These are phyloP conservation scores for Alloteropsis semialata DNA, from an alignment of 176 grass and related monocot genomes.

Conservation along the genomic window DNA sequence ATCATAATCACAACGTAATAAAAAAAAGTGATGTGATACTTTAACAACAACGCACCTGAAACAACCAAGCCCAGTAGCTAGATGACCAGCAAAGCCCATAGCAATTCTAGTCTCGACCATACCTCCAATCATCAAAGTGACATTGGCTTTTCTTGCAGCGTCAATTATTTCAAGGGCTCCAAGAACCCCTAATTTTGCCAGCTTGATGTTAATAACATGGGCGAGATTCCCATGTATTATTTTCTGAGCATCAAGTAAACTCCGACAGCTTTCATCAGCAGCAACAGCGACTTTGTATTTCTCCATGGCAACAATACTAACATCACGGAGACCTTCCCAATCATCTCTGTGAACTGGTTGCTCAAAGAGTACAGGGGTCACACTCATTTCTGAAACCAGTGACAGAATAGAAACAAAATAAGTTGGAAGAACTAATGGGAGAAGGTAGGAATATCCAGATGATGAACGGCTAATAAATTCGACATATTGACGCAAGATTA, in stretches of 20 bases:
- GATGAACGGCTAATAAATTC: not conserved
- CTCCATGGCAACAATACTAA: slow-evolving; percentile 74
- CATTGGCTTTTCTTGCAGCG: slow-evolving; percentile 56
- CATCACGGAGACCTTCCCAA: slow-evolving; percentile 76
- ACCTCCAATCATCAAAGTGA: slow-evolving; percentile 89
- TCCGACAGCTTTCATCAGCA: slow-evolving; percentile 91
- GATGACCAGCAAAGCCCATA: slow-evolving; percentile 92
- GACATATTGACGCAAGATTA: not conserved
- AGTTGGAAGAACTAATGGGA: not conserved
- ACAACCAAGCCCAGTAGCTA: slow-evolving; percentile 89
- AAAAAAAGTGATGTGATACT: not conserved
- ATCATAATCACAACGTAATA: not conserved
- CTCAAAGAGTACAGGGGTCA: slow-evolving; percentile 86
- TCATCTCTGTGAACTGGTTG: slow-evolving; percentile 93
- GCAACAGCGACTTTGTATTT: slow-evolving; percentile 79
- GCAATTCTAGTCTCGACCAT: slow-evolving; percentile 95
- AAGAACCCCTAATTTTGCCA: slow-evolving; percentile 78
- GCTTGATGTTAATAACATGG: slow-evolving; percentile 97
- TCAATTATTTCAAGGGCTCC: slow-evolving; percentile 82
- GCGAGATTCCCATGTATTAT: slow-evolving; percentile 76
- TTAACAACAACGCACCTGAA: slow-evolving; percentile 59
- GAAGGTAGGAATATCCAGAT: not conserved
- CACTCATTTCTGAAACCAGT: slow-evolving; percentile 75
- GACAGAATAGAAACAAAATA: not conserved
- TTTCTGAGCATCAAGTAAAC: slow-evolving; percentile 69